Evolutionary conservation across 192 early-diverging fungal species (phyloP), one percentile per base, ranked within the genome.

Genomic region (Backusella morwellensis): DNA sequence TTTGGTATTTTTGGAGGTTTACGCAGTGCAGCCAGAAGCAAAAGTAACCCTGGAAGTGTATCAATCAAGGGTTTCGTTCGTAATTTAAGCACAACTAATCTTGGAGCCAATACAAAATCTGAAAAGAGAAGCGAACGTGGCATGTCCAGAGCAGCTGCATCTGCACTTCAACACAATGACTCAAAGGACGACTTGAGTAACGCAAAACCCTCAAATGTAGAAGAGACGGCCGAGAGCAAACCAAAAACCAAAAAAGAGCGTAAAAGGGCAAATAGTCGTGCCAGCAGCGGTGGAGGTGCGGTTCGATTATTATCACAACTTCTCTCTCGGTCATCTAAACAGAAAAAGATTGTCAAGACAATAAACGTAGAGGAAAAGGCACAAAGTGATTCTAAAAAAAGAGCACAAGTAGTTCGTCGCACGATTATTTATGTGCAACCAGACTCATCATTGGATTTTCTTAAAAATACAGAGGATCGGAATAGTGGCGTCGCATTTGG

Each of bases 381-480:
- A 63, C 23, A 8, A 63, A 29, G 23, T 9, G 56, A 63, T 63
- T 29, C 56, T 63, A 63, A 63, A 63, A 63, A 63, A 63, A 35
- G 75, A 59, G 75, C 75, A 21, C 32, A 78, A 23, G 81, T 82
- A 1, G 74, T 82, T 26, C 81, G 81, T 47, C 73, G 77, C 6
- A 82, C 74, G 1, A 82, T 82, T 50, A 82, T 82, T 66, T 82
- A 82, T 68, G 77, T 78, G 21, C 68, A 74, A 32, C 71, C 77
- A 23, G 75, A 74, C 44, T 73, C 74, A 29, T 26, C 40, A 34
- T 21, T 47, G 17, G 59, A 44, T 75, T 44, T 75, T 2, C 9
- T 72, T 32, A 72, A 72, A 50, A 29, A 44, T 23, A 29, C 23
- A 23, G 23, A 63, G 26, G 56, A 63, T 63, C 56, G 23, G 12